phyloP scores from a whole-genome alignment of 345 rosid species.

The Eucalyptus cloeziana region DNA sequence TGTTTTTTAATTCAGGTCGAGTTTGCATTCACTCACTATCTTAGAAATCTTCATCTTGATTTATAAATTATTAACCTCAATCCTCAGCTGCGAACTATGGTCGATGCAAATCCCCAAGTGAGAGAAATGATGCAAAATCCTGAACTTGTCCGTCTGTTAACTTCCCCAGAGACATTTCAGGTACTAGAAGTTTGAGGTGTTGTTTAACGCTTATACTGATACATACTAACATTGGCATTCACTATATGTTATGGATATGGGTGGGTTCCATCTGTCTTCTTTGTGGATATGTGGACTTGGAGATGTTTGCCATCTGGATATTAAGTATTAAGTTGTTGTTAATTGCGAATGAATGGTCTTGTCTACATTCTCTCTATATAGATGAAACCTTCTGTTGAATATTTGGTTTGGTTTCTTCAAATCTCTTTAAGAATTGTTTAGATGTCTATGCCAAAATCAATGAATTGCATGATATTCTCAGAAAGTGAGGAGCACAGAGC shows the following conservation, averaged over 20 bases:
- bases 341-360: not conserved
- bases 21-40: not conserved
- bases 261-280: not conserved
- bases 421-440: not conserved
- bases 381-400: not conserved
- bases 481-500: not conserved
- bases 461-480: not conserved
- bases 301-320: not conserved
- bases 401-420: not conserved
- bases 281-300: not conserved
- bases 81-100: constrained; percentile 45
- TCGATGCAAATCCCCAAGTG: constrained; percentile 63
- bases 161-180: constrained; percentile 81
- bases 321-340: not conserved
- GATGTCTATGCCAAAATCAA: not conserved
- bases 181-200: not conserved
- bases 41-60: not conserved
- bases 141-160: constrained; percentile 64
- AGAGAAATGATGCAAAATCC: constrained; percentile 91
- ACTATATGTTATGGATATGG: not conserved
- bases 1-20: not conserved
- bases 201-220: not conserved
- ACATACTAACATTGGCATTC: not conserved
- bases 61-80: constrained; percentile 39
- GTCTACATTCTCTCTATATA: not conserved